These are phyloP conservation scores for Circinella minor DNA, from an alignment of 371 early-diverging fungal species.

Conservation along the genomic window DNA sequence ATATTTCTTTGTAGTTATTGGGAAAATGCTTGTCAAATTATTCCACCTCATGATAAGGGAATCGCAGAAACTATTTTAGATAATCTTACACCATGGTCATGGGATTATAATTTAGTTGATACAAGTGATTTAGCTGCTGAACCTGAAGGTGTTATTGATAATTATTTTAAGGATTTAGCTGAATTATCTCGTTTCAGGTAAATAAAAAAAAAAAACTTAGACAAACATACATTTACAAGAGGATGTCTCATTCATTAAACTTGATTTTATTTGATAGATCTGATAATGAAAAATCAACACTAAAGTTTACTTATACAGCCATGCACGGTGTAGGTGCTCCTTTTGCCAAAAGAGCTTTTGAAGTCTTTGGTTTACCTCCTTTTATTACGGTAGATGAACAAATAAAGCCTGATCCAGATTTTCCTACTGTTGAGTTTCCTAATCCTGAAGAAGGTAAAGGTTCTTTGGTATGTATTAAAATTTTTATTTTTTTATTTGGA, in stretches of 20 bases:
- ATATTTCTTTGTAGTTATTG: constrained; percentile 54
- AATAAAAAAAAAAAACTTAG: background rate
- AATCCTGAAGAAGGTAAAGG: constrained; percentile 95
- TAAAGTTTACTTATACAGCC: constrained; percentile 89
- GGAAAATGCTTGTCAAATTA: constrained; percentile 93
- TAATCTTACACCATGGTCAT: constrained; percentile 77
- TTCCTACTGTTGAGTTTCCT: constrained; percentile 91
- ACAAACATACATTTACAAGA: background rate
- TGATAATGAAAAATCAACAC: constrained; percentile 51
- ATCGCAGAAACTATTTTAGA: constrained; percentile 78
- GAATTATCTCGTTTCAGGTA: constrained; percentile 40
- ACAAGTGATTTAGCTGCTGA: constrained; percentile 52
- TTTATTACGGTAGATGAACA: constrained; percentile 73
- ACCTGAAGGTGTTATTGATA: constrained; percentile 63
- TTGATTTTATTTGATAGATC: constrained; percentile 1
- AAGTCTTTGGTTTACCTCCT: constrained; percentile 68
- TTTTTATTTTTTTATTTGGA: too few species aligned
- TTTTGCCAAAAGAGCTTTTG: constrained; percentile 75
- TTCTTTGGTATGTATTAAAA: constrained; percentile 65
- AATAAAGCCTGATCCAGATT: constrained; percentile 86
- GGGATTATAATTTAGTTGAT: constrained; percentile 73
- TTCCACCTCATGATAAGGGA: constrained; percentile 86
- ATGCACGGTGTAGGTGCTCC: constrained; percentile 96
- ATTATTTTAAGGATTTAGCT: constrained; percentile 73
- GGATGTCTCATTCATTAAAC: background rate